phyloP scores from a whole-genome alignment of 2,329 filamentous ascomycete genomes.

The Aureobasidium melanogenum region DNA sequence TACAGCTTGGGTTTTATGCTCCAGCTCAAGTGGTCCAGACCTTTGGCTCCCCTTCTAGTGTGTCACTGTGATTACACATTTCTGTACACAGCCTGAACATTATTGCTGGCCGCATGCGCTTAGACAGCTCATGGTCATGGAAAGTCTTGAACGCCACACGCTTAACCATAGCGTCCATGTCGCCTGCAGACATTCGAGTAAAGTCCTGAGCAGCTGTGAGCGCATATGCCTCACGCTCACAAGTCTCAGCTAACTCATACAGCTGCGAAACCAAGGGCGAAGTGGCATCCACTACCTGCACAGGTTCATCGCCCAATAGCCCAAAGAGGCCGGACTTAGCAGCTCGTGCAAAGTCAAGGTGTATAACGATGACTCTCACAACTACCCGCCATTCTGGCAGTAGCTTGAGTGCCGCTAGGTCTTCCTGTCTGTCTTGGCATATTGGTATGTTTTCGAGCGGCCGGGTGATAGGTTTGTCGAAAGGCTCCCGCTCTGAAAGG shows the following conservation, averaged over 20 bases:
- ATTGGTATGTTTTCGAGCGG: neutral
- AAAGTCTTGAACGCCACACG: neutral
- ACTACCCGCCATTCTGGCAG: slow-evolving; percentile 13
- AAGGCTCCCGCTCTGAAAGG: neutral
- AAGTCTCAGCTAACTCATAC: neutral
- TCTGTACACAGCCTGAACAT: slow-evolving; percentile 10
- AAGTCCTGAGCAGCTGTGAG: neutral
- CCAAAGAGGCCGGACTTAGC: slow-evolving; percentile 11
- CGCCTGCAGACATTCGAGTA: neutral
- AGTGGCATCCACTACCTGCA: slow-evolving; percentile 14
- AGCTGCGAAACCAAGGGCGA: neutral
- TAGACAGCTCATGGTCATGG: neutral
- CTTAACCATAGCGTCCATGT: neutral
- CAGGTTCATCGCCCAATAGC: slow-evolving; percentile 10
- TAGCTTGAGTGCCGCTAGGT: slow-evolving; percentile 7
- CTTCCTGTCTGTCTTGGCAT: too few relatives aligned
- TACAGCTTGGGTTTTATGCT: neutral
- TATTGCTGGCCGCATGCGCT: slow-evolving; percentile 8
- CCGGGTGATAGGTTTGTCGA: neutral
- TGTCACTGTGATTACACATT: slow-evolving; percentile 7
- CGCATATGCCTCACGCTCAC: neutral
- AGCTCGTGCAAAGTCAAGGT: slow-evolving; percentile 6
- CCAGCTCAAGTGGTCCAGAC: neutral
- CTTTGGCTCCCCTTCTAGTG: neutral
- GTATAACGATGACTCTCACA: slow-evolving; percentile 11